Evolutionary conservation across 352 stramenopile species (phyloP), one percentile per base, ranked within the genome.

Genomic region (Phytophthora macrochlamydospora): DNA sequence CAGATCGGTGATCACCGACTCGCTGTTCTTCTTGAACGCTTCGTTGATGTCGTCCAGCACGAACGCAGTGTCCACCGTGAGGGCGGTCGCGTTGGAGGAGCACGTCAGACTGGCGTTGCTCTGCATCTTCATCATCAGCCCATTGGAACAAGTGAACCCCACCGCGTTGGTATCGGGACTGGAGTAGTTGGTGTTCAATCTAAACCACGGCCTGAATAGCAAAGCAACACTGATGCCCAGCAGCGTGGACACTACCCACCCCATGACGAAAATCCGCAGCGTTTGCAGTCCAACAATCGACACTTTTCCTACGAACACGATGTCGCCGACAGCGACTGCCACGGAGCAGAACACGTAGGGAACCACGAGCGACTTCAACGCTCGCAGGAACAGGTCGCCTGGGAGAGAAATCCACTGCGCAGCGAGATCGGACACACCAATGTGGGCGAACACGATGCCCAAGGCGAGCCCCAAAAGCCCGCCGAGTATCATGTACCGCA

Each of bases 341-440:
- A 95, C 85, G 0, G 83, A 84, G 54, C 82, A 93, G 71, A 95
- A 95, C 2, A 93, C 84, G 56, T 93, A 89, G 18, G 87, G 87
- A 11, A 95, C 61, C n/a, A 93, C 85, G 4, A 95, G 68, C 31
- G 82, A 81, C 64, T 90, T 93, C 37, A 94, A 69, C 5, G 83
- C 87, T 30, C 87, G 79, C 7, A 93, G 61, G 61, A 94, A 95
- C 45, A 95, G 66, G 7, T 94, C 79, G 0, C 87, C 85, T 0
- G 87, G 87, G 14, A 94, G 59, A n/a, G 79, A 69, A 24, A 95
- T 78, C 83, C 81, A 91, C 38, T 78, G 56, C 8, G 79, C 77
- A 0, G 68, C 62, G 2, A 84, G 44, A 5, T 65, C n/a, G 2
- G 79, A 87, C 7, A 90, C 65, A n/a, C 77, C 63, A 7, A 88